Conservation (phyloP, 2,329 filamentous ascomycete species). For the Domatiomyces catenatus region DNA sequence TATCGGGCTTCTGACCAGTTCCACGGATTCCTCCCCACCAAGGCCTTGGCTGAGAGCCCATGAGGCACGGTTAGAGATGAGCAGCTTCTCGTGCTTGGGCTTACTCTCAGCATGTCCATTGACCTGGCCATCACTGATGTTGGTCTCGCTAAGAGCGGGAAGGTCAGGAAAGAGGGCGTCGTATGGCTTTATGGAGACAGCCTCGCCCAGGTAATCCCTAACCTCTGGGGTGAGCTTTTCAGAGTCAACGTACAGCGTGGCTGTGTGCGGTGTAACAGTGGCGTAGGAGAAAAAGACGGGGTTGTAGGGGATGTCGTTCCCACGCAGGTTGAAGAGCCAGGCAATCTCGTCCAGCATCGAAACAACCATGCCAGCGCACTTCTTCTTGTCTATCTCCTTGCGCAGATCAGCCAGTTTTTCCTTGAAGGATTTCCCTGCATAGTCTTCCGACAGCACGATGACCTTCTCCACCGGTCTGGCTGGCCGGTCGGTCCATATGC, state of each 20-base stretch:
- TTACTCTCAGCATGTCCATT: slow-evolving; percentile 21
- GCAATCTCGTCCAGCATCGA: slow-evolving; percentile 80
- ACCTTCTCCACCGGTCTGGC: slow-evolving; percentile 60
- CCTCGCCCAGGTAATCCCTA: slow-evolving; percentile 51
- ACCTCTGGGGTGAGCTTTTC: slow-evolving; percentile 58
- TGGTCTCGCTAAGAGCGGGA: slow-evolving; percentile 42
- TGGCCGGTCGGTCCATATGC: slow-evolving; percentile 69
- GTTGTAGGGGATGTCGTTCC: slow-evolving; percentile 92
- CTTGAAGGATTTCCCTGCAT: slow-evolving; percentile 66
- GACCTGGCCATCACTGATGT: slow-evolving; percentile 23
- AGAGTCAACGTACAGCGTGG: slow-evolving; percentile 71
- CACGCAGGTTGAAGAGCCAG: slow-evolving; percentile 95
- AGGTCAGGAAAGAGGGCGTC: slow-evolving; percentile 64
- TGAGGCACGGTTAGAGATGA: slow-evolving; percentile 77
- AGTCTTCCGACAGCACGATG: slow-evolving; percentile 54
- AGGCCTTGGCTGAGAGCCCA: slow-evolving; percentile 84
- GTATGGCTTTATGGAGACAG: slow-evolving; percentile 68
- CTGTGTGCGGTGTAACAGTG: slow-evolving; percentile 59
- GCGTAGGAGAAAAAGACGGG: slow-evolving; percentile 98
- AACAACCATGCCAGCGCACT: slow-evolving; percentile 70
- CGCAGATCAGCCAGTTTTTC: slow-evolving; percentile 73
- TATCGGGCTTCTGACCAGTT: slow-evolving; percentile 75
- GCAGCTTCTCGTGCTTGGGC: slow-evolving; percentile 46
- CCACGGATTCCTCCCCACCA: slow-evolving; percentile 70
- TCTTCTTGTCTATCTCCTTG: slow-evolving; percentile 85